phyloP scores from a whole-genome alignment of 228 moss, liverwort and hornwort species.

The Sphagnum fallax region DNA sequence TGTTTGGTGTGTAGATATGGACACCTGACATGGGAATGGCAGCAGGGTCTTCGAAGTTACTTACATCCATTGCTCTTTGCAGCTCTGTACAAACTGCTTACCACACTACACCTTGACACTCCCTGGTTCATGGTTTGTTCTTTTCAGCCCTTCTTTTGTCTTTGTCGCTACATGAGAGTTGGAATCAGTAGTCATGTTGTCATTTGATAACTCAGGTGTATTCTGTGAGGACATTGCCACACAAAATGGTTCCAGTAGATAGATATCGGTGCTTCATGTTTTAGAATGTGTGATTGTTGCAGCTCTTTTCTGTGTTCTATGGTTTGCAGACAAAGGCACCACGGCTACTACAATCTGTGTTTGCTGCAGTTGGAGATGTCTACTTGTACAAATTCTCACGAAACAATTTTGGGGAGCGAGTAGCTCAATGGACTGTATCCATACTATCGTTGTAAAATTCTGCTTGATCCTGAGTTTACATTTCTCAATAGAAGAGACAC shows the following conservation, averaged over 20 bases:
- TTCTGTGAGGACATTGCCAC: no score
- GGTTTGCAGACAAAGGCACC: slow-evolving; percentile 55
- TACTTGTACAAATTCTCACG: slow-evolving; percentile 80
- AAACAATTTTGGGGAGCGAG: slow-evolving; percentile 60
- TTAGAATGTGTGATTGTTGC: no score
- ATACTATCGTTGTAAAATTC: background rate
- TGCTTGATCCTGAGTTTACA: background rate
- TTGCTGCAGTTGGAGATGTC: slow-evolving; percentile 81
- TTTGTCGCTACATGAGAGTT: no score
- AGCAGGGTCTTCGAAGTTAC: slow-evolving; percentile 77
- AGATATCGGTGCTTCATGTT: no score
- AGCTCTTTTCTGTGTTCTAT: background rate
- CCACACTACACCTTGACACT: slow-evolving; percentile 66
- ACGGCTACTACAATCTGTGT: slow-evolving; percentile 70
- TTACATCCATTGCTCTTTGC: slow-evolving; percentile 92
- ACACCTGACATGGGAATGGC: slow-evolving; percentile 97
- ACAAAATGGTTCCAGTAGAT: no score
- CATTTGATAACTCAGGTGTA: no score
- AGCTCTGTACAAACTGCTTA: slow-evolving; percentile 72
- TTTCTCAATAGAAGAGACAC: no score
- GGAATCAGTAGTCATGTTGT: no score
- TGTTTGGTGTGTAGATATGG: slow-evolving; percentile 53
- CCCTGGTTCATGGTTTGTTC: slow-evolving; percentile 92
- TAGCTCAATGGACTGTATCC: slow-evolving; percentile 97
- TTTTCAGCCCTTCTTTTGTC: slow-evolving; percentile 11